Conservation (phyloP, 78 protist genomes). For the Cavenderia fasciculata region DNA sequence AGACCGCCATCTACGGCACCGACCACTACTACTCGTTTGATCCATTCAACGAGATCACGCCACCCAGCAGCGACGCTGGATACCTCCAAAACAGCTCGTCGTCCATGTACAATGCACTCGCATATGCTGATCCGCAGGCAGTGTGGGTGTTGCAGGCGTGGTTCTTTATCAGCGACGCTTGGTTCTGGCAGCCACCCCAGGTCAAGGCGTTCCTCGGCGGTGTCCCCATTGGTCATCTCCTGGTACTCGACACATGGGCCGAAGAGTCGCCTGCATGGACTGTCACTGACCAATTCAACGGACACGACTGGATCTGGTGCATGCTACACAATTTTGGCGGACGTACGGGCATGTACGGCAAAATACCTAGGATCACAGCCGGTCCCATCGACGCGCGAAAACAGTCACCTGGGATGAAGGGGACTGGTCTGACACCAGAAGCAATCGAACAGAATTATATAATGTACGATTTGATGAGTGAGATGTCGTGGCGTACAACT, state of each 20-base stretch:
- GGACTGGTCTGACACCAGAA: slow-evolving; percentile 91
- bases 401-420: slow-evolving; percentile 60
- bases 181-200: slow-evolving; percentile 73
- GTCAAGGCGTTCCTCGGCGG: slow-evolving; percentile 84
- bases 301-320: slow-evolving; percentile 84
- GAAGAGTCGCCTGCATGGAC: slow-evolving; percentile 86
- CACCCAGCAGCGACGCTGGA: slow-evolving; percentile 35
- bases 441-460: slow-evolving; percentile 85
- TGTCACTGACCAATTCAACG: slow-evolving; percentile 75
- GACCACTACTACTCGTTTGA: slow-evolving; percentile 89
- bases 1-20: slow-evolving; percentile 80
- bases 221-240: slow-evolving; percentile 75
- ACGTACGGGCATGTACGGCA: slow-evolving; percentile 83
- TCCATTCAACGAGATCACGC: slow-evolving; percentile 88
- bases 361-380: slow-evolving; percentile 67
- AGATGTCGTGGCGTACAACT: slow-evolving; percentile 77
- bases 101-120: slow-evolving; percentile 19
- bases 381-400: slow-evolving; percentile 25
- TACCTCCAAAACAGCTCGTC: slow-evolving; percentile 31
- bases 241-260: slow-evolving; percentile 86
- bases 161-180: slow-evolving; percentile 72
- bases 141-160: slow-evolving; percentile 93
- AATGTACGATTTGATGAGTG: slow-evolving; percentile 83
- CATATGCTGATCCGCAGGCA: slow-evolving; percentile 85
- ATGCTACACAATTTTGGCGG: slow-evolving; percentile 93